Evolutionary conservation across 1,139 yeast genomes (phyloP).

Genomic region (Wickerhamomyces sp.): DNA sequence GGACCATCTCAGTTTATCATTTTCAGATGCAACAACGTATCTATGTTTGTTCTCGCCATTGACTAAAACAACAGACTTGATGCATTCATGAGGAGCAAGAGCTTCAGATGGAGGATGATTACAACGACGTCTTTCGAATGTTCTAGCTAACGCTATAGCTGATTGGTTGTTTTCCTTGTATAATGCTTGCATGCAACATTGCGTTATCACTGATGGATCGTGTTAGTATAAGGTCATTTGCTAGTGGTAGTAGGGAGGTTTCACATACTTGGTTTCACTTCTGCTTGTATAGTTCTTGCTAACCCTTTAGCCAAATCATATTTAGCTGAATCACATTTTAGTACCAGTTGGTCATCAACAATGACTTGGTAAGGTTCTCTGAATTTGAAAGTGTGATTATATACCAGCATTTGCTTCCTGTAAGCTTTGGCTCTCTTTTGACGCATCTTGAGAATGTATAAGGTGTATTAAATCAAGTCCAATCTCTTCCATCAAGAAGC

Average conservation of each 20-base stretch:
- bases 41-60: slow-evolving; percentile 83
- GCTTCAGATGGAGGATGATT: slow-evolving; percentile 60
- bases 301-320: slow-evolving; percentile 77
- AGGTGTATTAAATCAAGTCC: too few relatives aligned
- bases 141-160: slow-evolving; percentile 76
- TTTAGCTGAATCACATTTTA: slow-evolving; percentile 59
- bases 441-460: slow-evolving; percentile 54
- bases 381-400: slow-evolving; percentile 82
- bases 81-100: slow-evolving; percentile 68
- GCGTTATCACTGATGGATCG: slow-evolving; percentile 63
- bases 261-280: slow-evolving; percentile 57
- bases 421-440: slow-evolving; percentile 94
- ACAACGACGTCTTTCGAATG: slow-evolving; percentile 75
- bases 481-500: too few relatives aligned
- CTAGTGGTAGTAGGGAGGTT: too few relatives aligned
- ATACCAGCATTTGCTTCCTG: slow-evolving; percentile 85
- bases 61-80: slow-evolving; percentile 61
- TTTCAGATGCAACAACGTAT: slow-evolving; percentile 83
- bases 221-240: not conserved
- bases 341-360: slow-evolving; percentile 74
- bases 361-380: slow-evolving; percentile 90
- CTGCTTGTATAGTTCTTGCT: slow-evolving; percentile 76
- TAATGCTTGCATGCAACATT: slow-evolving; percentile 86
- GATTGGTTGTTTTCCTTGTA: slow-evolving; percentile 65
- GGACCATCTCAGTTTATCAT: slow-evolving; percentile 57